Evolutionary conservation across 768 basidiomycete species (phyloP), one percentile per base, ranked within the genome.

Genomic region (Boletus vermiculosoides): DNA sequence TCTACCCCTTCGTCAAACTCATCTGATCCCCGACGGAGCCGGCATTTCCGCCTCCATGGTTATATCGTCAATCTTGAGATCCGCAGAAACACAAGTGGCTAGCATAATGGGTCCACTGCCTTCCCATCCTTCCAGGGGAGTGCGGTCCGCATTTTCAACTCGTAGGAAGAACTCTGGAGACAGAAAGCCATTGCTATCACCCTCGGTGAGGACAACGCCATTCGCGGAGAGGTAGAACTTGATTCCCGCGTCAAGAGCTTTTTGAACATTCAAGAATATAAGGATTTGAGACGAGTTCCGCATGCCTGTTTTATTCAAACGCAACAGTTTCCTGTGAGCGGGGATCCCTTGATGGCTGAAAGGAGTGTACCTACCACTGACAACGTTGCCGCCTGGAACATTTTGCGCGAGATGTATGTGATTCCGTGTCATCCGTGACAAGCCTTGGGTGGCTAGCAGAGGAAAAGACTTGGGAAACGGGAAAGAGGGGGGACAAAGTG

Each of bases 341-440:
- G 50, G 20, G 34, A 50, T 53, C 15, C 41, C 9, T 20, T 28
- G 28, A 41, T 34, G n/a, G 34, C 16, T 33, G 47, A 49, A 44
- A 57, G 31, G 40, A 39, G 18, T n/a, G 39, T 23, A 71, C 84
- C 25, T 55, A 92, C 94, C 92, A 61, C 91, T 94, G 51, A 88
- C 81, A 47, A 91, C 85, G 6, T 81, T 80, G 2, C 84, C 73
- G 1, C 84, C 83, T 3, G 79, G 75, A 4, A 90, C 74, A 36
- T 89, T 87, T 68, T 94, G 89, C 0, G 95, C 94, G 15, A 97
- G 78, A 71, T 99, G 96, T 39, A 98, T 89, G 66, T 98, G 94
- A 66, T 94, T 96, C 25, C 96, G 79, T 13, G 74, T 79, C 94
- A 95, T 97, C 59, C 80, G 86, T 0, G 88, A 92, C 18, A 97